phyloP scores from a whole-genome alignment of 2,329 filamentous ascomycete genomes.

The Emmonsiellopsis sp. region DNA sequence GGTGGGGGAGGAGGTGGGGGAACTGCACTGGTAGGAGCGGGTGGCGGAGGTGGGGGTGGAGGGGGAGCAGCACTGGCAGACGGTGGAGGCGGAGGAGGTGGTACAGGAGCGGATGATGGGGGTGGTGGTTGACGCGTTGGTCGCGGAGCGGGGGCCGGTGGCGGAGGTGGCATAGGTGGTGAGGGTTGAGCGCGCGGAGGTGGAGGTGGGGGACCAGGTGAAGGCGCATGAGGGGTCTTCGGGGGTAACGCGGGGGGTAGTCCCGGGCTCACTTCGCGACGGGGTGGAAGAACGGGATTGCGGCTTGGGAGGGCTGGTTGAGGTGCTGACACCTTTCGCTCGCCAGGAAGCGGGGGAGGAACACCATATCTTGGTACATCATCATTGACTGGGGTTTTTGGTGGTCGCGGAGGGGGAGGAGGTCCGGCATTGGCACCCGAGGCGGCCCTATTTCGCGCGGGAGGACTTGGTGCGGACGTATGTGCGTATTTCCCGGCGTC shows the following conservation, averaged over 20 bases:
- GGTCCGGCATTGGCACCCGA: slow-evolving; percentile 48
- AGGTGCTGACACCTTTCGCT: slow-evolving; percentile 52
- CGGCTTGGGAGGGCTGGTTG: slow-evolving; percentile 70
- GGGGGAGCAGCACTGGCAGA: slow-evolving; percentile 31
- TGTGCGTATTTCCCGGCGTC: slow-evolving; percentile 83
- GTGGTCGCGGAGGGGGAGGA: slow-evolving; percentile 53
- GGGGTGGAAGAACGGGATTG: slow-evolving; percentile 59
- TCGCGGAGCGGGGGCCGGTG: slow-evolving; percentile 28
- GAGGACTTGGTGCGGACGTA: slow-evolving; percentile 36
- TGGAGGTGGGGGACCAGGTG: slow-evolving; percentile 43
- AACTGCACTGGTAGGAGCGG: slow-evolving; percentile 15
- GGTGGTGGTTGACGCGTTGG: slow-evolving; percentile 26
- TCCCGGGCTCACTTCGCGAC: slow-evolving; percentile 37
- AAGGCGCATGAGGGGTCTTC: slow-evolving; percentile 29
- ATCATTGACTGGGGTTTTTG: slow-evolving; percentile 61
- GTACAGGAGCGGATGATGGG: slow-evolving; percentile 13
- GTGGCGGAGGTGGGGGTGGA: slow-evolving; percentile 42
- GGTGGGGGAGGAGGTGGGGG: slow-evolving; percentile 28
- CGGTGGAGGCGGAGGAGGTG: slow-evolving; percentile 44
- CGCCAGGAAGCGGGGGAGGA: slow-evolving; percentile 68
- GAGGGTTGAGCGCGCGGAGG: slow-evolving; percentile 24
- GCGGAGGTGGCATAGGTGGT: slow-evolving; percentile 32
- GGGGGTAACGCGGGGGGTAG: slow-evolving; percentile 43
- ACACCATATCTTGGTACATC: slow-evolving; percentile 59
- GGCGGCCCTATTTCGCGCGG: slow-evolving; percentile 42